phyloP scores from a whole-genome alignment of 441 rosid species.

The Jatropha multifida region DNA sequence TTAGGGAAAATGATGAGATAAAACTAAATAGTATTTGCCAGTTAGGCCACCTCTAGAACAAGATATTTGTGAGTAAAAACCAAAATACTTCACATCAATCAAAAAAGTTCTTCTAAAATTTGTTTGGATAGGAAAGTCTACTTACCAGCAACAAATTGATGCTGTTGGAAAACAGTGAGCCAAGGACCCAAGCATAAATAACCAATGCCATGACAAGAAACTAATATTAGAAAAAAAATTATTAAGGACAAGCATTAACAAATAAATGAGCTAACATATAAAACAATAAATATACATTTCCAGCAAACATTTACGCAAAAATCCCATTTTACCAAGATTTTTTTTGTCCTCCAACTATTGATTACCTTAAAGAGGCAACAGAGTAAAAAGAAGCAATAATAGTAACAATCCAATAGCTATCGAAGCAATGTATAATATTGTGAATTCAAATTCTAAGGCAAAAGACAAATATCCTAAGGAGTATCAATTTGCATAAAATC shows the following conservation, averaged over 20 bases:
- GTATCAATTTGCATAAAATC: neutral
- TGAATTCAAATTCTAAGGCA: neutral
- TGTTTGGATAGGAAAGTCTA: slow-evolving; percentile 20
- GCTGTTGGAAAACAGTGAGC: slow-evolving; percentile 51
- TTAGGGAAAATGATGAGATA: neutral
- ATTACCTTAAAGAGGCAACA: neutral
- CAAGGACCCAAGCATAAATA: slow-evolving; percentile 20
- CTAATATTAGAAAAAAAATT: slow-evolving; percentile 22
- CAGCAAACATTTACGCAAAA: slow-evolving; percentile 8
- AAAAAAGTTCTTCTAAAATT: neutral
- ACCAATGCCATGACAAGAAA: slow-evolving; percentile 30
- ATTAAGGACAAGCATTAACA: slow-evolving; percentile 16
- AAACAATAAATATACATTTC: slow-evolving; percentile 4
- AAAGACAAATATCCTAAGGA: neutral
- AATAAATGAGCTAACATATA: slow-evolving; percentile 2
- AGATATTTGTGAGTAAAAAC: neutral
- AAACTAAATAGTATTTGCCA: neutral
- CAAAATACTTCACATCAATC: neutral
- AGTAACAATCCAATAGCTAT: neutral
- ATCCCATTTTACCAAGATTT: neutral
- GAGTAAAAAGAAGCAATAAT: neutral
- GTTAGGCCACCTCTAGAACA: neutral
- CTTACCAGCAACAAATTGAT: slow-evolving; percentile 98
- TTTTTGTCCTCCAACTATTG: neutral
- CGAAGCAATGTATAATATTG: neutral